Conservation (phyloP, 495 filamentous ascomycete species). For the Aspergillus indologenus region DNA sequence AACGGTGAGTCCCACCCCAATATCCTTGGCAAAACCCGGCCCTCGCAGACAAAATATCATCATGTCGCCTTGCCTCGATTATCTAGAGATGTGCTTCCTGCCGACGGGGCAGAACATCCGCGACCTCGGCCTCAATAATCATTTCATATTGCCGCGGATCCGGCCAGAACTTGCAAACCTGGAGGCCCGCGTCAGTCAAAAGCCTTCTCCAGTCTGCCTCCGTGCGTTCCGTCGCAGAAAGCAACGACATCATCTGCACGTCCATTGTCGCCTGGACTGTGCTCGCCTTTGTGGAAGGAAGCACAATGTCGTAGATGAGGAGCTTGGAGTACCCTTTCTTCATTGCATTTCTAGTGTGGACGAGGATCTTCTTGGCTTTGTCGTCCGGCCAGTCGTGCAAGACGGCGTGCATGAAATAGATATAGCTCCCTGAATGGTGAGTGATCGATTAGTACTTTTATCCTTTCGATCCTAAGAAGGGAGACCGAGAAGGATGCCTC, state of each 20-base stretch:
- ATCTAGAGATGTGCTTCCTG: too few relatives aligned
- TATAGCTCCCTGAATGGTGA: constrained; percentile 30
- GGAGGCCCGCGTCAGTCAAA: constrained; percentile 38
- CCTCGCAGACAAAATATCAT: too few relatives aligned
- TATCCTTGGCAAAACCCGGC: too few relatives aligned
- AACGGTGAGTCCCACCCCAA: too few relatives aligned
- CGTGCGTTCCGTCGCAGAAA: constrained; percentile 36
- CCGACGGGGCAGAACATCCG: too few relatives aligned
- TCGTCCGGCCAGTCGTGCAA: constrained; percentile 46
- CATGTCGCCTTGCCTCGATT: too few relatives aligned
- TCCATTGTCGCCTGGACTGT: constrained; percentile 33
- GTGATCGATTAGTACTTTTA: too few relatives aligned
- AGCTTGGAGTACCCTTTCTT: constrained; percentile 46
- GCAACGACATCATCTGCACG: constrained; percentile 35
- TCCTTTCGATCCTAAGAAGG: too few relatives aligned
- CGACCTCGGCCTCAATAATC: constrained; percentile 29
- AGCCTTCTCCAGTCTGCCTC: constrained; percentile 40
- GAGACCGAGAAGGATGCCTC: too few relatives aligned
- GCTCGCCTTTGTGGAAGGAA: constrained; percentile 32
- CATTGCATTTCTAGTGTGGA: constrained; percentile 32
- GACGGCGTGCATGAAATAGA: constrained; percentile 47
- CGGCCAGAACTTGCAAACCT: constrained; percentile 39
- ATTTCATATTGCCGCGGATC: constrained; percentile 30
- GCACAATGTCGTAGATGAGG: constrained; percentile 42
- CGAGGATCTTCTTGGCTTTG: constrained; percentile 25